phyloP scores from a whole-genome alignment of 2,329 filamentous ascomycete species.

The Hypoxylon sp. region DNA sequence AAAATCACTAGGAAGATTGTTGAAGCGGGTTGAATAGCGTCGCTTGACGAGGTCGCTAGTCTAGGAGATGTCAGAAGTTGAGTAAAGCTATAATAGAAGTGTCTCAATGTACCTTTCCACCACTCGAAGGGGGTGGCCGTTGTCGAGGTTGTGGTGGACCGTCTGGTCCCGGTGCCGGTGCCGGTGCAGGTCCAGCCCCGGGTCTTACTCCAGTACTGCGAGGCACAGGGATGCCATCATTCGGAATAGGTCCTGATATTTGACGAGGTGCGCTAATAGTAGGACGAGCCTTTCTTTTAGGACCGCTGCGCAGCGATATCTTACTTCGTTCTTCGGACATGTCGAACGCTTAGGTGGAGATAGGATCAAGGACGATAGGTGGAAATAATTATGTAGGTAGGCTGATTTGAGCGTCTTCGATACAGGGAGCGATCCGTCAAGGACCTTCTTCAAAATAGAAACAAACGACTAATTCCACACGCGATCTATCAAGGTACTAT shows the following conservation, averaged over 20 bases:
- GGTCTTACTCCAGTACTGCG: constrained; percentile 54
- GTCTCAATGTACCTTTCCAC: constrained; percentile 65
- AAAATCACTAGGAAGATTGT: constrained; percentile 78
- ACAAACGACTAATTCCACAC: constrained; percentile 6
- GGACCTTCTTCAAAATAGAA: constrained; percentile 7
- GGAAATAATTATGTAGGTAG: not conserved
- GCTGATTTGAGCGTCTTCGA: constrained; percentile 8
- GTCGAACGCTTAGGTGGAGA: constrained; percentile 27
- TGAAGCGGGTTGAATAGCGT: constrained; percentile 93
- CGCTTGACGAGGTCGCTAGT: constrained; percentile 90
- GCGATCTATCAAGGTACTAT: not conserved
- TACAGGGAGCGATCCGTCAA: constrained; percentile 23
- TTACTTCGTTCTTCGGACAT: constrained; percentile 75
- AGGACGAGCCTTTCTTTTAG: constrained; percentile 72
- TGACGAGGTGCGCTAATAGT: constrained; percentile 73
- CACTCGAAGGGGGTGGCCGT: constrained; percentile 62
- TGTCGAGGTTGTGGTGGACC: constrained; percentile 53
- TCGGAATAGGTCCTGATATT: constrained; percentile 71
- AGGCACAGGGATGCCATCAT: constrained; percentile 59
- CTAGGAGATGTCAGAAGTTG: constrained; percentile 56
- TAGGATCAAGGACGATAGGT: constrained; percentile 4
- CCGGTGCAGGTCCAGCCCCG: constrained; percentile 41
- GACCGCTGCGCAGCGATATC: constrained; percentile 72
- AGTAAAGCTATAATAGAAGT: constrained; percentile 16
- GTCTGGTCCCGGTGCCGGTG: constrained; percentile 34